Conservation (phyloP, 768 basidiomycete species). For the Collybia sordida region DNA sequence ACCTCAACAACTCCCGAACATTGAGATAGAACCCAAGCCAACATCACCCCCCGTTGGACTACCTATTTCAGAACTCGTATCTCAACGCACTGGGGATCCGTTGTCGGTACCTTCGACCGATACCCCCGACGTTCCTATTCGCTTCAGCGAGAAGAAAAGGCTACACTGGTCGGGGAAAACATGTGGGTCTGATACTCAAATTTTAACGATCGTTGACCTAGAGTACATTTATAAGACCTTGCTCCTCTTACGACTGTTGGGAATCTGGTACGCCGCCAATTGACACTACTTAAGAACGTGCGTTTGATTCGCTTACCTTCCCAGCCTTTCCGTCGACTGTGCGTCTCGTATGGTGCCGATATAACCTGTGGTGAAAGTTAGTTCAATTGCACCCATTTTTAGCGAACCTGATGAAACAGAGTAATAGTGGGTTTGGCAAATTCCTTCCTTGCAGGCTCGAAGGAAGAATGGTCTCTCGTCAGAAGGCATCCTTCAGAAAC, state of each 20-base stretch:
- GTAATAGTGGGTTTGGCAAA: slow-evolving; percentile 84
- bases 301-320: neutral
- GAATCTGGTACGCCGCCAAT: slow-evolving; percentile 66
- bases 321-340: slow-evolving; percentile 91
- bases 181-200: slow-evolving; percentile 46
- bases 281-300: too few species aligned
- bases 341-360: slow-evolving; percentile 83
- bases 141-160: slow-evolving; percentile 83
- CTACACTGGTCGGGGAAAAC: slow-evolving; percentile 86
- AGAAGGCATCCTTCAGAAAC: slow-evolving; percentile 84
- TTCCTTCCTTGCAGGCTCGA: slow-evolving; percentile 85
- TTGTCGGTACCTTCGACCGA: slow-evolving; percentile 39
- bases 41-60: neutral
- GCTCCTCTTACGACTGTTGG: slow-evolving; percentile 92
- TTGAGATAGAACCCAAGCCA: slow-evolving; percentile 5
- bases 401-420: neutral
- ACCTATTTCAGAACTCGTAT: slow-evolving; percentile 18
- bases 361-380: slow-evolving; percentile 94
- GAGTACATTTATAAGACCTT: slow-evolving; percentile 24
- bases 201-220: neutral
- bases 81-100: slow-evolving; percentile 34
- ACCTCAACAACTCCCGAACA: slow-evolving; percentile 38
- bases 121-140: slow-evolving; percentile 65
- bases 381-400: slow-evolving; percentile 12
- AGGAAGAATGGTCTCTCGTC: slow-evolving; percentile 94